Evolutionary conservation across 2,329 filamentous ascomycete species (phyloP), one percentile per base, ranked within the genome.

Genomic region (Sarocladium brachiariae): DNA sequence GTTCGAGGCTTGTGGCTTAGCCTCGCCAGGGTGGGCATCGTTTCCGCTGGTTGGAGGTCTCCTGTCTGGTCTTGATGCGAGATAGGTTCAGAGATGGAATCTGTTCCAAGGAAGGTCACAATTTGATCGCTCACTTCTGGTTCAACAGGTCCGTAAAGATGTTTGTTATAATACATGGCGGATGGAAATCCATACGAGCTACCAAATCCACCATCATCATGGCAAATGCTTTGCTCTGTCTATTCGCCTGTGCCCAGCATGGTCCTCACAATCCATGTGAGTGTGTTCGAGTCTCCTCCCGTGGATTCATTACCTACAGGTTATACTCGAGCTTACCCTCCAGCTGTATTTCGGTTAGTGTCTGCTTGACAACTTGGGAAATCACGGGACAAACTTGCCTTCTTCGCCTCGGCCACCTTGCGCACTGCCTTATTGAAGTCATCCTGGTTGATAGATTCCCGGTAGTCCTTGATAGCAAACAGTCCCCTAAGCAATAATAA

Each of bases 341-440:
- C 61, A 99, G 73, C 74, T 47, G 18, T 13, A 27, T 16, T 9
- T 18, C 16, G 10, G 24, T 45, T 30, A 45, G 39, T 24, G 14
- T 45, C 10, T 14, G 39, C n/a, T 45, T 18, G 39, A 4, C 25
- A 4, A 25, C 9, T 11, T 45, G 39, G 14, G 7, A 9, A 4
- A 16, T 13, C 4, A 23, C 8, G 13, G 21, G 8, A 21, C 10
- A 23, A 19, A 47, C 43, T 47, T 47, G 19, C 43, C 43, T 99
- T 99, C 88, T 99, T 99, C 55, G 89, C 80, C 71, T 99, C 93
- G 14, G 88, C 90, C 59, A 99, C 87, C 81, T 99, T 99, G 59
- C 93, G 85, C 50, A 99, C 93, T 3, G 93, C 93, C 74, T 96
- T 96, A 77, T 96, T 99, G 83, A 97, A 96, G 65, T 99, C 93